Evolutionary conservation across 345 rosid species (phyloP).

Genomic region (Ceriops tagal): DNA sequence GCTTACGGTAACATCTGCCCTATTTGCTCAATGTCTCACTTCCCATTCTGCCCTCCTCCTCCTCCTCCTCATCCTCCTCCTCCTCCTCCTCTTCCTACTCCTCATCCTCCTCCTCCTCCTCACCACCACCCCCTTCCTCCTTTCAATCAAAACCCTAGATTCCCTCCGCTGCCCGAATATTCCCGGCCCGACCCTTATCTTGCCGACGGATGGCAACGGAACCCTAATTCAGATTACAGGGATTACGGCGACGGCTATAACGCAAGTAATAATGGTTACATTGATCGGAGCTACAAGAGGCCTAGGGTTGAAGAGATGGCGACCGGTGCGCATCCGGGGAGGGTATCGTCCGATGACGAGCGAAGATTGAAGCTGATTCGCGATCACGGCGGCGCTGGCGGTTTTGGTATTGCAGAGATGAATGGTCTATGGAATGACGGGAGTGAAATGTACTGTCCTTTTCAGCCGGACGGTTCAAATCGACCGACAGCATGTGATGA

Average conservation of each 20-base stretch:
- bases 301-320: constrained; percentile 49
- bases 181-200: constrained; percentile 37
- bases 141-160: constrained; percentile 40
- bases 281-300: constrained; percentile 58
- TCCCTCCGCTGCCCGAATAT: constrained; percentile 34
- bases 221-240: constrained; percentile 21
- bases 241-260: constrained; percentile 9
- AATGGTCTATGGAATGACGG: neutral
- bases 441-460: constrained; percentile 3
- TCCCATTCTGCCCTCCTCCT: constrained; percentile 72
- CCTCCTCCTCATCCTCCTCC: constrained; percentile 22
- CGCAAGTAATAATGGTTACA: constrained; percentile 18
- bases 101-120: constrained; percentile 26
- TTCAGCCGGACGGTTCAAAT: constrained; percentile 6
- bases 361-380: constrained; percentile 79
- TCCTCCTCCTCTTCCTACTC: constrained; percentile 48
- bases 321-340: constrained; percentile 17
- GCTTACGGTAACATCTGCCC: constrained; percentile 42
- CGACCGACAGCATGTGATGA: neutral
- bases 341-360: constrained; percentile 45
- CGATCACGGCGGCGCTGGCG: constrained; percentile 45
- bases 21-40: constrained; percentile 54
- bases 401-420: neutral
- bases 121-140: constrained; percentile 10
- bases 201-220: constrained; percentile 35